Conservation (phyloP, 1,284 basidiomycete genomes). For the Apiotrichum porosum region DNA sequence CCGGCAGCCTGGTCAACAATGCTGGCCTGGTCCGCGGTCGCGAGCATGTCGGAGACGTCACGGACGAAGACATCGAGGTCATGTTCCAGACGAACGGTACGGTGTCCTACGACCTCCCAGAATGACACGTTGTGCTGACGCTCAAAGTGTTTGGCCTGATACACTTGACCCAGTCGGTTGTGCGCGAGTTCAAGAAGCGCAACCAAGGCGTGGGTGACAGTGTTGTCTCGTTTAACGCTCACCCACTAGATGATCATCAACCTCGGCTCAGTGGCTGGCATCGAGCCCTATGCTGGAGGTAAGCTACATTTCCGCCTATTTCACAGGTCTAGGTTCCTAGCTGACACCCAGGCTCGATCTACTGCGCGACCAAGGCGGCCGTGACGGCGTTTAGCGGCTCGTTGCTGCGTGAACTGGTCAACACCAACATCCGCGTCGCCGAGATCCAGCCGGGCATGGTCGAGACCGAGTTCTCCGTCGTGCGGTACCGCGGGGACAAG, state of each 20-base stretch:
- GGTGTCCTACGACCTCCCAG: not conserved
- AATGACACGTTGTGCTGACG: not conserved
- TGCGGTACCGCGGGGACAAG: conserved; percentile 80
- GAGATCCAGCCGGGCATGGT: conserved; percentile 71
- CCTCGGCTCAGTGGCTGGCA: conserved; percentile 86
- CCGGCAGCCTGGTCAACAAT: conserved; percentile 46
- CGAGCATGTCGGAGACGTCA: conserved; percentile 45
- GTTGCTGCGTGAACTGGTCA: conserved; percentile 76
- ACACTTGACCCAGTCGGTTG: conserved; percentile 42
- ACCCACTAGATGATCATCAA: conserved; percentile 76
- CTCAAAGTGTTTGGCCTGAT: conserved; percentile 42
- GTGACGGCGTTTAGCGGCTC: conserved; percentile 82
- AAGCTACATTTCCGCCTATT: no score
- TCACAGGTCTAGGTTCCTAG: not conserved
- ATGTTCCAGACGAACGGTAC: conserved; percentile 84
- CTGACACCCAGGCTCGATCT: conserved; percentile 51
- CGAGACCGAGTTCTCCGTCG: conserved; percentile 65
- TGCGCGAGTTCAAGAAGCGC: conserved; percentile 78
- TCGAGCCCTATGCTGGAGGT: conserved; percentile 82
- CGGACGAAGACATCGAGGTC: conserved; percentile 46
- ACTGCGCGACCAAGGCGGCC: conserved; percentile 56
- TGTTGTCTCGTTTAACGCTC: not conserved
- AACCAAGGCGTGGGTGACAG: conserved; percentile 61
- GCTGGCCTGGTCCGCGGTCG: conserved; percentile 47
- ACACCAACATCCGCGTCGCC: conserved; percentile 83